Conservation (phyloP, 208 protist species). For the Balamuthia mandrillaris region DNA sequence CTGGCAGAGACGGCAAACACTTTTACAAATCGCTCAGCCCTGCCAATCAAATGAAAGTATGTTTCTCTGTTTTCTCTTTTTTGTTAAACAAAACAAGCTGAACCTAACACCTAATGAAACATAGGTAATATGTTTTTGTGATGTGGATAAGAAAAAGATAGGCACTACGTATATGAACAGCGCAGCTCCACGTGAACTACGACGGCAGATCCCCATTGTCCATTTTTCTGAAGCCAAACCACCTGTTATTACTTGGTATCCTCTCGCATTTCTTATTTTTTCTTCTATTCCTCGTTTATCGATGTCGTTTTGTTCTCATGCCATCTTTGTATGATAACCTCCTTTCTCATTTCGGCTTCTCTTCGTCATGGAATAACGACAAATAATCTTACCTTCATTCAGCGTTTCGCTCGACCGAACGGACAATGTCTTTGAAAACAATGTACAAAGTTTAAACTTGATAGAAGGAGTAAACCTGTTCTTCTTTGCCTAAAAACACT, state of each 20-base stretch:
- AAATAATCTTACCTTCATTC: too few species aligned
- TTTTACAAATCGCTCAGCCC: constrained; percentile 20
- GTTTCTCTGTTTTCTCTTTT: background rate
- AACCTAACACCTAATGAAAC: background rate
- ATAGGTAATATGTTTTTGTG: background rate
- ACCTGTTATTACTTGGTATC: constrained; percentile 7
- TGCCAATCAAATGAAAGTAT: constrained; percentile 10
- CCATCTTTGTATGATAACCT: too few species aligned
- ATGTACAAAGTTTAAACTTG: too few species aligned
- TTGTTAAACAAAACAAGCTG: background rate
- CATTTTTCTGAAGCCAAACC: constrained; percentile 11
- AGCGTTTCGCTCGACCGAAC: too few species aligned
- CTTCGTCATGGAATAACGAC: too few species aligned
- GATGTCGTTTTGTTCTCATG: too few species aligned
- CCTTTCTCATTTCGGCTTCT: too few species aligned
- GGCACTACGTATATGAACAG: background rate
- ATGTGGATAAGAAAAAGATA: constrained; percentile 5
- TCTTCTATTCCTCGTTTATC: too few species aligned
- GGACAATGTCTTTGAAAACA: too few species aligned
- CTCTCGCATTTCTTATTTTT: too few species aligned
- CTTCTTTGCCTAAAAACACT: too few species aligned
- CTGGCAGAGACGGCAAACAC: constrained; percentile 2
- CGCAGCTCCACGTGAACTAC: background rate
- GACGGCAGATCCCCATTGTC: background rate
- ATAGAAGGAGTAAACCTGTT: too few species aligned